A percentile compares a stretch with the other conserved stretches of the same genome.
Evolutionary conservation across 805 yeast species (phyloP).

Genomic region (Hanseniaspora lachancei): DNA sequence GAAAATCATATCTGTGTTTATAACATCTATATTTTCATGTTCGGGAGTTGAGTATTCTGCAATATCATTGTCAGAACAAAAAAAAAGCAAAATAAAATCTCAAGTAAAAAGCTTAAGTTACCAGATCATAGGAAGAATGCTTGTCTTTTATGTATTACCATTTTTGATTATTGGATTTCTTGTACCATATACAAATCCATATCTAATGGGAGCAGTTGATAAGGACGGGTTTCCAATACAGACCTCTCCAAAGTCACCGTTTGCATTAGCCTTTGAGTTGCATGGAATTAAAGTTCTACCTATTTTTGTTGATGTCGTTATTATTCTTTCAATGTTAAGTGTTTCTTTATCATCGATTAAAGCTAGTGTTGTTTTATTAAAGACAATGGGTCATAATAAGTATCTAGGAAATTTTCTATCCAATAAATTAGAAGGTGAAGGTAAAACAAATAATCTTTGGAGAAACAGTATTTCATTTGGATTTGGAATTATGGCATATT

Average conservation of each 20-base stretch:
- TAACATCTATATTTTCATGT: slow-evolving; percentile 61
- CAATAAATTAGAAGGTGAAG: slow-evolving; percentile 38
- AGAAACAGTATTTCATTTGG: slow-evolving; percentile 24
- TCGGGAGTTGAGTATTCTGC: slow-evolving; percentile 60
- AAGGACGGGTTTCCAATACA: slow-evolving; percentile 34
- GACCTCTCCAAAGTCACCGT: slow-evolving; percentile 28
- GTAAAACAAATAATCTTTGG: slow-evolving; percentile 38
- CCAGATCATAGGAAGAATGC: slow-evolving; percentile 7
- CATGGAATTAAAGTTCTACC: slow-evolving; percentile 39
- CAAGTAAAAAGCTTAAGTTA: background rate
- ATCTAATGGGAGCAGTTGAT: slow-evolving; percentile 32
- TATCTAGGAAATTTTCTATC: slow-evolving; percentile 37
- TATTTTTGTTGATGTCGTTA: slow-evolving; percentile 44
- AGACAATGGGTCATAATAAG: slow-evolving; percentile 40
- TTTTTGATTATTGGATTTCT: slow-evolving; percentile 48
- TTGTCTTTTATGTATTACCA: slow-evolving; percentile 18
- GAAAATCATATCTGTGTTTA: slow-evolving; percentile 51
- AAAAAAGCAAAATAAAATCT: slow-evolving; percentile 30
- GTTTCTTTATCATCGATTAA: slow-evolving; percentile 52
- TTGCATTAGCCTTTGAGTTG: slow-evolving; percentile 37
- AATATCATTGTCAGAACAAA: slow-evolving; percentile 60
- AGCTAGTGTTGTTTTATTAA: slow-evolving; percentile 36
- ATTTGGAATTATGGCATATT: slow-evolving; percentile 47
- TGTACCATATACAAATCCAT: slow-evolving; percentile 49
- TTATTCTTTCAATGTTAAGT: slow-evolving; percentile 44